Conservation (phyloP, 176 grass and related monocot species). For the Saccharum spontaneum region DNA sequence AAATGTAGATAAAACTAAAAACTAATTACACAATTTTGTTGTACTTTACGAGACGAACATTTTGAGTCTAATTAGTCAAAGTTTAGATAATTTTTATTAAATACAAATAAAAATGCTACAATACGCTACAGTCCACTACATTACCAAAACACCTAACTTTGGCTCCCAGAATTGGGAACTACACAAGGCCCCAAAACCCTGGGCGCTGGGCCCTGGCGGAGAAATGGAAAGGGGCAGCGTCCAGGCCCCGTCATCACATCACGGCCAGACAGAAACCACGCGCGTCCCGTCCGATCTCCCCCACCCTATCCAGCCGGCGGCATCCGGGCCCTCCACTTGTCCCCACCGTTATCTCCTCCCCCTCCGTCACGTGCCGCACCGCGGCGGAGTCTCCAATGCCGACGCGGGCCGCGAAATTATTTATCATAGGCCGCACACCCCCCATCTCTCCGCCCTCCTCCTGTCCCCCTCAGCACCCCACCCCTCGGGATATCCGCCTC, state of each 20-base stretch:
- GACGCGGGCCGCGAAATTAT: slow-evolving; percentile 27
- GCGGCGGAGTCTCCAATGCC: slow-evolving; percentile 51
- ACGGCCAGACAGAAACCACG: neutral
- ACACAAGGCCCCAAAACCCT: no score
- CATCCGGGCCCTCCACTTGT: neutral
- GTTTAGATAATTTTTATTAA: no score
- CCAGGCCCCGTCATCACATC: neutral
- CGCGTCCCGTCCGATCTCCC: slow-evolving; percentile 21
- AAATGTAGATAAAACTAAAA: no score
- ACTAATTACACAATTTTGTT: no score
- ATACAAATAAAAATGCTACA: no score
- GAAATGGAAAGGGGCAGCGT: neutral
- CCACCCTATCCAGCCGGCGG: slow-evolving; percentile 13
- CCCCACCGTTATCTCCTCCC: neutral
- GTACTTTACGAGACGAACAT: no score
- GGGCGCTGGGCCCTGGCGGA: no score
- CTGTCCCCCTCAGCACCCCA: neutral
- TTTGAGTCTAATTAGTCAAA: no score
- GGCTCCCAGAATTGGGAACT: no score
- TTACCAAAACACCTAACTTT: no score
- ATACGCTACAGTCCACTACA: no score
- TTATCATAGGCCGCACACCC: slow-evolving; percentile 42
- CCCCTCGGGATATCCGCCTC: slow-evolving; percentile 49
- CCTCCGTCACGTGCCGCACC: slow-evolving; percentile 19
- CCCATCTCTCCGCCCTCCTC: slow-evolving; percentile 1